Evolutionary conservation across 192 early-diverging fungal genomes (phyloP), one percentile per base, ranked within the genome.

Genomic region (Phycomyces nitens): DNA sequence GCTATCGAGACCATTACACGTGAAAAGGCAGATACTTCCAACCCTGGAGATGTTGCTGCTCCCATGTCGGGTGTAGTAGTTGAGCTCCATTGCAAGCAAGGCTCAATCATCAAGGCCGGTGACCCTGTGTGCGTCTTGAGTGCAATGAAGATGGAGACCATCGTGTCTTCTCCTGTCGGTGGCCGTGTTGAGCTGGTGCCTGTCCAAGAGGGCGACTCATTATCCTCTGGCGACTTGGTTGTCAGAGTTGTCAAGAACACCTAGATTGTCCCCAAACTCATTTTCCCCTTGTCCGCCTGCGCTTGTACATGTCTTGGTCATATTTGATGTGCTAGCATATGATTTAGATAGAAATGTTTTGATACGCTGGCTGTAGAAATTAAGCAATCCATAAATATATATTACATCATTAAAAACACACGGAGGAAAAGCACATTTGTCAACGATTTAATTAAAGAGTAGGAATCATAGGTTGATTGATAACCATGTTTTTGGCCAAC

Each of bases 141-240:
- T 60, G 96, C 96, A 15, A 98, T 98, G 96, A 98, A 94, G 82
- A 94, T 94, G 92, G 95, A 98, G 78, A 98, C 94, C 1, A 84
- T 96, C 23, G 92, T 98, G 23, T 82, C 89, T 18, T 84, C 93
- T 10, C 82, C 94, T 5, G 82, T 86, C 26, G 80, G 87, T 47
- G 91, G 91, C 60, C 79, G 81, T 16, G 79, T 97, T 50, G 88
- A 87, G 53, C 72, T 83, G 49, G 83, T 95, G 8, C 74, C 80
- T 27, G 82, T 95, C 18, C 76, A 78, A 47, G 82, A 89, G 57
- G 84, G 81, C 64, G 95, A 97, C 68, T 91, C 85, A 21, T 73
- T 97, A 38, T 82, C 81, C 5, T 84, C 91, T 18, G 92, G 92
- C 51, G 95, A 97, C 70, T 79, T 97, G 64, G 86, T 97, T 53